Evolutionary conservation across 108 stramenopile genomes (phyloP).

Genomic region (Poteriospumella lacustris): DNA sequence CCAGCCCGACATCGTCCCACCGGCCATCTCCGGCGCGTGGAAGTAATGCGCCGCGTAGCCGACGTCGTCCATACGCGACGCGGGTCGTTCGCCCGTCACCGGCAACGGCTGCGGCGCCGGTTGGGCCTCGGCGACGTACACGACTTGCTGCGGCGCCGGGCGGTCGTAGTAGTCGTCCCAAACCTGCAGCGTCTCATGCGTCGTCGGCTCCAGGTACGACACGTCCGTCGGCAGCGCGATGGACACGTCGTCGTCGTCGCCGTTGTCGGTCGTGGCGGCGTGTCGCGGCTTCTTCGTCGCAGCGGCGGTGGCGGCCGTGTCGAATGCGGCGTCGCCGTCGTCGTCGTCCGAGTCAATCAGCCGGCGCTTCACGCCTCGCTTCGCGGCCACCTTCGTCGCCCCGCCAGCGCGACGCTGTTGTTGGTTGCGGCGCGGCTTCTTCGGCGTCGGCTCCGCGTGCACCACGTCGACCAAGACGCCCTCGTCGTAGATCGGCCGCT

Average conservation of each 20-base stretch:
- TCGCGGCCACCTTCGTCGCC: slow-evolving; percentile 68
- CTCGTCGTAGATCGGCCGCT: slow-evolving; percentile 67
- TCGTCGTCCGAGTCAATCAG: no score
- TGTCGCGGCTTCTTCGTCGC: slow-evolving; percentile 46
- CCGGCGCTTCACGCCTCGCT: no score
- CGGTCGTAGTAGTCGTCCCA: slow-evolving; percentile 7
- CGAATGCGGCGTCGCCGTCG: no score
- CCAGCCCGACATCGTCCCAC: slow-evolving; percentile 69
- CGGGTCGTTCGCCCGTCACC: no score
- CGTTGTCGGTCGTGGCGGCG: slow-evolving; percentile 43
- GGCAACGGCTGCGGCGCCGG: not conserved
- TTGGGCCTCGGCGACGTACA: not conserved
- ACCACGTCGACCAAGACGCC: slow-evolving; percentile 69
- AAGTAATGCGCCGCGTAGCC: slow-evolving; percentile 72
- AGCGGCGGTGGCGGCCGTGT: slow-evolving; percentile 41
- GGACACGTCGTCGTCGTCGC: slow-evolving; percentile 54
- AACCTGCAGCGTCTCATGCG: not conserved
- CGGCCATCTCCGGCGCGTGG: slow-evolving; percentile 59
- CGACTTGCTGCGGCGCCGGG: not conserved
- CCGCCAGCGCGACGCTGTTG: not conserved
- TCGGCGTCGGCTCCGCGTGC: slow-evolving; percentile 58
- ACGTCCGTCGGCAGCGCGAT: slow-evolving; percentile 26
- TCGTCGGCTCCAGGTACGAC: not conserved
- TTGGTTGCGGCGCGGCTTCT: not conserved
- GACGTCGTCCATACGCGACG: not conserved